Conservation (phyloP, 2,329 filamentous ascomycete genomes). For the Monilinia fructigena region DNA sequence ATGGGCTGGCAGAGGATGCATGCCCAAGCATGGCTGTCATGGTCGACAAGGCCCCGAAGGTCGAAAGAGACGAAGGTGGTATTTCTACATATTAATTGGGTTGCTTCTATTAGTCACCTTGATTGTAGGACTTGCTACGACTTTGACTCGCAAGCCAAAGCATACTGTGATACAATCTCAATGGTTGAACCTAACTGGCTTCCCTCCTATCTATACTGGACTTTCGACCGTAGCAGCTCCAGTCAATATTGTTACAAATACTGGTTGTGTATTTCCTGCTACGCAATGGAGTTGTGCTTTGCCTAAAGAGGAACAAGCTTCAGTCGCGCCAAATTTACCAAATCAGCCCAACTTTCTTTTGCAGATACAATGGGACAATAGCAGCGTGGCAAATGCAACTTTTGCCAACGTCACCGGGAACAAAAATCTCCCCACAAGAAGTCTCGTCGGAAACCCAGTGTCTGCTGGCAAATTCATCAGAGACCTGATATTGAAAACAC, state of each 20-base stretch:
- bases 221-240: conserved; percentile 75
- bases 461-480: conserved; percentile 39
- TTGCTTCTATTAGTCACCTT: conserved; percentile 57
- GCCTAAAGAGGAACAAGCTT: conserved; percentile 72
- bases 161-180: conserved; percentile 45
- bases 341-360: conserved; percentile 77
- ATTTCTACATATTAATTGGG: conserved; percentile 51
- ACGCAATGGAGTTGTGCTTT: conserved; percentile 85
- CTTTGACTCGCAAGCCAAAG: conserved; percentile 47
- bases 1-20: conserved; percentile 65
- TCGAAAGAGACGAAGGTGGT: conserved; percentile 61
- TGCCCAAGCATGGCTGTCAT: conserved; percentile 63
- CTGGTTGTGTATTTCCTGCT: conserved; percentile 67
- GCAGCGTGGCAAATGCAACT: conserved; percentile 46
- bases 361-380: conserved; percentile 71
- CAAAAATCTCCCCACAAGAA: conserved; percentile 31
- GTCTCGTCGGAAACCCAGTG: conserved; percentile 37
- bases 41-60: conserved; percentile 63
- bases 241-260: conserved; percentile 61
- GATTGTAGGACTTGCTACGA: conserved; percentile 56
- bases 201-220: conserved; percentile 82
- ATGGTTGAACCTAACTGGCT: conserved; percentile 84
- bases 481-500: conserved; percentile 35
- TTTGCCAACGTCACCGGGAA: conserved; percentile 44
- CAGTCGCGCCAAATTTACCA: conserved; percentile 60